Conservation (phyloP, 116 monocot species). For the Papilionanthe hybrid region DNA sequence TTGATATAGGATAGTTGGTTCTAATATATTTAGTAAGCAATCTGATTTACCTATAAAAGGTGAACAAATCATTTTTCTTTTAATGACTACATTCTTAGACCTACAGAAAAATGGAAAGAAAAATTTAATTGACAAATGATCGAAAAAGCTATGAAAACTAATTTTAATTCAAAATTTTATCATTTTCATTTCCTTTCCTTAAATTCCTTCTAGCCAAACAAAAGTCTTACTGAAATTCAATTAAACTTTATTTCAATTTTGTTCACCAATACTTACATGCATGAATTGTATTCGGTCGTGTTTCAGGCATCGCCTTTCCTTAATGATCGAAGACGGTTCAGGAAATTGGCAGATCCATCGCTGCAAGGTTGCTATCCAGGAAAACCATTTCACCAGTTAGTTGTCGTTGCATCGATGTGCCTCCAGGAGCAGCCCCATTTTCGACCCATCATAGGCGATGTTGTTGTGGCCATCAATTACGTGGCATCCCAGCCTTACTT, state of each 20-base stretch:
- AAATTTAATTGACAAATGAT: neutral
- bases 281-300: neutral
- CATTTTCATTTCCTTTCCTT: neutral
- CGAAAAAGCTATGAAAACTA: too few relatives aligned
- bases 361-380: slow-evolving; percentile 22
- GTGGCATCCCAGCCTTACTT: slow-evolving; percentile 21
- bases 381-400: slow-evolving; percentile 17
- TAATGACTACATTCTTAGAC: too few relatives aligned
- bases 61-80: too few relatives aligned
- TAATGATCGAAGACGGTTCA: slow-evolving; percentile 15
- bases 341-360: slow-evolving; percentile 22
- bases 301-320: slow-evolving; percentile 21
- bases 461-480: slow-evolving; percentile 18
- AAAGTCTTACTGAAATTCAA: too few relatives aligned
- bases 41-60: too few relatives aligned
- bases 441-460: slow-evolving; percentile 27
- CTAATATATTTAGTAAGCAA: neutral
- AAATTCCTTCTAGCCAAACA: neutral
- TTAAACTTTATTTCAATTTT: neutral
- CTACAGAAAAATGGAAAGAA: too few relatives aligned
- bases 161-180: too few relatives aligned
- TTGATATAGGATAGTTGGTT: neutral
- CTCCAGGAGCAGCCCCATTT: slow-evolving; percentile 27
- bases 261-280: neutral
- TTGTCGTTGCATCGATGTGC: slow-evolving; percentile 21